Evolutionary conservation across 1,284 basidiomycete genomes (phyloP).

Genomic region (Apiotrichum sp.): DNA sequence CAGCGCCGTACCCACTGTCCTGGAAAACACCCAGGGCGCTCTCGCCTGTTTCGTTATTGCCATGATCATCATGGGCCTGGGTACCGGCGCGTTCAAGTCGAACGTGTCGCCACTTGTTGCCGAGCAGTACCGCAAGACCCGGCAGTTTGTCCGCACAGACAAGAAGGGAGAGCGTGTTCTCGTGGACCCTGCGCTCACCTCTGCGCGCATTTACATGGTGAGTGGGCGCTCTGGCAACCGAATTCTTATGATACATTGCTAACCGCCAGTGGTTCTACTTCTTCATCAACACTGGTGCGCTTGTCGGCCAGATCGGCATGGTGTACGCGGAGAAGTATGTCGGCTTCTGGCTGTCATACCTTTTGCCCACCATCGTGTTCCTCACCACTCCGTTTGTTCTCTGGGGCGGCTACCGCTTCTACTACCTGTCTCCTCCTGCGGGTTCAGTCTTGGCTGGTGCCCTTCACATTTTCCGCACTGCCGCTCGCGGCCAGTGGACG

Average conservation of each 20-base stretch:
- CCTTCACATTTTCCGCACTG: constrained; percentile 21
- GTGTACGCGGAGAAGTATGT: constrained; percentile 30
- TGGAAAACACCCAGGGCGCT: constrained; percentile 21
- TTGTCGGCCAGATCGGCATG: constrained; percentile 19
- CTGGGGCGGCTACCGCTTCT: constrained; percentile 35
- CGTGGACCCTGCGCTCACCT: constrained; percentile 24
- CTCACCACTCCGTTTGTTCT: constrained; percentile 47
- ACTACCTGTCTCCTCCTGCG: constrained; percentile 45
- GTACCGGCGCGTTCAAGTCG: constrained; percentile 21
- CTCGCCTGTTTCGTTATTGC: constrained; percentile 13
- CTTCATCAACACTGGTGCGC: constrained; percentile 27
- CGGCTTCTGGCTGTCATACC: constrained; percentile 46
- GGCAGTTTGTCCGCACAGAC: constrained; percentile 8
- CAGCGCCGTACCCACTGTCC: constrained; percentile 16
- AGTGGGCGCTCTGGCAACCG: not conserved
- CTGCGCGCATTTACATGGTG: constrained; percentile 24
- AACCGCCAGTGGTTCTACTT: constrained; percentile 24
- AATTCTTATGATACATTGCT: constrained; percentile 19
- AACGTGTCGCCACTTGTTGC: constrained; percentile 24
- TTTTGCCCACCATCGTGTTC: constrained; percentile 49
- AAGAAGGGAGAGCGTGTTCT: constrained; percentile 18
- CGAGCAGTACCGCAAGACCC: constrained; percentile 23
- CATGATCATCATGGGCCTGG: constrained; percentile 13
- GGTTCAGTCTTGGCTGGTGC: constrained; percentile 46
- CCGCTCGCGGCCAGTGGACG: not conserved